Conservation (phyloP, 345 rosid species). For the Alliaria petiolata region DNA sequence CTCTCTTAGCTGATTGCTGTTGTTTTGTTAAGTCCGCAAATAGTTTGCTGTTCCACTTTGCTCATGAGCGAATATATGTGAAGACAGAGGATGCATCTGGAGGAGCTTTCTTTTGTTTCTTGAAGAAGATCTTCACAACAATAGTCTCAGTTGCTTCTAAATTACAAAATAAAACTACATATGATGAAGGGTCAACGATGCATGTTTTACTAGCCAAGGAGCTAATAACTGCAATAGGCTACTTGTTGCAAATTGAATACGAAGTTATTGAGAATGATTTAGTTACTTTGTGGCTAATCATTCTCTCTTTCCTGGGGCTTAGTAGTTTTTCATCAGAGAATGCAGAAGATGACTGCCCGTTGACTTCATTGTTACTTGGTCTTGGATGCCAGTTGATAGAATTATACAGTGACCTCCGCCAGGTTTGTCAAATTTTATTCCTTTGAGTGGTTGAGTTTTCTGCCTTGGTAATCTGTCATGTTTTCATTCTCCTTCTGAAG, state of each 20-base stretch:
- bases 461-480: conserved; percentile 6
- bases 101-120: conserved; percentile 71
- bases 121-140: conserved; percentile 52
- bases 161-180: conserved; percentile 30
- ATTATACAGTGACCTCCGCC: conserved; percentile 80
- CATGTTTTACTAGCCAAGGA: conserved; percentile 54
- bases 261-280: conserved; percentile 68
- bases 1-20: conserved; percentile 40
- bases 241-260: conserved; percentile 71
- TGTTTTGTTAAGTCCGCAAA: conserved; percentile 54
- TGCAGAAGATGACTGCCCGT: conserved; percentile 30
- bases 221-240: conserved; percentile 52
- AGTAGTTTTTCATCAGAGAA: conserved; percentile 41
- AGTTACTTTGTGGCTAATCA: conserved; percentile 56
- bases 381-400: conserved; percentile 74
- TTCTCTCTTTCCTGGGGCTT: conserved; percentile 54
- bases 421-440: conserved; percentile 53
- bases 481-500: not conserved
- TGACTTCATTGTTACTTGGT: conserved; percentile 41
- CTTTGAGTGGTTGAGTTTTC: conserved; percentile 3
- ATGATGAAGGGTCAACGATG: conserved; percentile 33
- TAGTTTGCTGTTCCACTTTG: conserved; percentile 49
- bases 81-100: conserved; percentile 75
- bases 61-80: conserved; percentile 49
- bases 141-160: conserved; percentile 51